These are phyloP conservation scores for Eucalyptus pauciflora DNA, from an alignment of 345 rosid species.

Conservation along the genomic window DNA sequence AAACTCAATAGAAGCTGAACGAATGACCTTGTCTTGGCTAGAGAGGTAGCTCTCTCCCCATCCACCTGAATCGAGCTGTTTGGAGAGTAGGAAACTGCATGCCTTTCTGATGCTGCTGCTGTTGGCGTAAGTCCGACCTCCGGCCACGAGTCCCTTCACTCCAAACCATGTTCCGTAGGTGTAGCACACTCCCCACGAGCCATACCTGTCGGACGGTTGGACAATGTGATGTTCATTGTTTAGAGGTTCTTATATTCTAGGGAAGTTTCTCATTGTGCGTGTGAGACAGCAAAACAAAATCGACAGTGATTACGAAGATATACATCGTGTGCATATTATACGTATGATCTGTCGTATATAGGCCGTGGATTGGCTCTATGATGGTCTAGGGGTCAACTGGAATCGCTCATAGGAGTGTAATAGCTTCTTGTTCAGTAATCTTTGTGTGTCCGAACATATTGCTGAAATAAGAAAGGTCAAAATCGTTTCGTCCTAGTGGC, in stretches of 20 bases:
- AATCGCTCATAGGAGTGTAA: not conserved
- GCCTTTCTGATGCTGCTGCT: constrained; percentile 31
- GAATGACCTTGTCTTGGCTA: constrained; percentile 32
- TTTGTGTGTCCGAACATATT: not conserved
- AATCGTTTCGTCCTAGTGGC: too few relatives aligned
- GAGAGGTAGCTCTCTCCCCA: constrained; percentile 82
- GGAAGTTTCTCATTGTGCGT: not conserved
- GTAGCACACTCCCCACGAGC: constrained; percentile 80
- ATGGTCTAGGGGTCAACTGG: not conserved
- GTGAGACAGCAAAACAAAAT: not conserved
- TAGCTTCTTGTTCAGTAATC: not conserved
- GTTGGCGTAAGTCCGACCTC: constrained; percentile 22
- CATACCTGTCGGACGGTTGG: constrained; percentile 29
- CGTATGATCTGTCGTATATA: not conserved
- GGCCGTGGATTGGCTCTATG: not conserved
- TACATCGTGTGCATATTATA: not conserved
- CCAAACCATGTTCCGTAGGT: constrained; percentile 82
- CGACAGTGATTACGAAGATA: not conserved
- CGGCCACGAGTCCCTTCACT: constrained; percentile 38
- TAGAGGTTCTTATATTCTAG: not conserved
- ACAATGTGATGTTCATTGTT: not conserved
- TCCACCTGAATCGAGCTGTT: constrained; percentile 45
- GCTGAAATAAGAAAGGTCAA: not conserved
- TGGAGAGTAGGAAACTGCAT: constrained; percentile 43
- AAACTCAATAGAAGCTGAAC: not conserved